Evolutionary conservation across 805 yeast species (phyloP), one percentile per base, ranked within the genome.

Genomic region (Cyberlindnera americana): DNA sequence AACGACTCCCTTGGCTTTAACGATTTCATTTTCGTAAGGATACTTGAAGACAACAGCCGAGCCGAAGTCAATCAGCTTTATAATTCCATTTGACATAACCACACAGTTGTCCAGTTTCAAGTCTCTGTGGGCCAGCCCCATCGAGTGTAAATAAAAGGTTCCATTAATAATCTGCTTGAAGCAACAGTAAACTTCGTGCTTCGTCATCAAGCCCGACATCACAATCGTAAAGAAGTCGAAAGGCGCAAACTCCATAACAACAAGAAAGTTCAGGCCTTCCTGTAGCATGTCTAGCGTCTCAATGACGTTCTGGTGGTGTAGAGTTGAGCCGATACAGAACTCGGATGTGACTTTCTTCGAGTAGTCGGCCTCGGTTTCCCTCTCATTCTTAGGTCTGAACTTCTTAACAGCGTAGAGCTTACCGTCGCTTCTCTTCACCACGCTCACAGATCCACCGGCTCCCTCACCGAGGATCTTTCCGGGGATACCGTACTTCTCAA

Each of bases 91-190:
- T 3, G 64, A 61, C 22, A 75, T 75, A 19, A 91, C 93, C 31
- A 90, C 96, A 60, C 97, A 90, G 60, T 91, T 91, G 61, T 91
- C 99, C 24, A 91, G 69, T 60, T 91, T 91, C 49, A 91, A 70
- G 58, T 91, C 99, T 23, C 98, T 75, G 62, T 91, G 98, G 0
- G 97, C 95, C 29, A 91, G 70, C 1, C 97, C 96, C 68, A 81
- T 73, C 4, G 67, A 60, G 40, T 91, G 99, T 45, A 91, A 61
- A 62, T 84, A 87, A 4, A 65, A 56, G 6, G 87, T 88, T 19
- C 96, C 98, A 39, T 70, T 62, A 23, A 81, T 65, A 47, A 91
- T 76, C 62, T 91, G 98, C 53, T 75, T 81, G 60, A 89, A 85
- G 56, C 87, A 88, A 60, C 97, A 89, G 37, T 70, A 73, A 5